Base-by-base conservation (phyloP, 495 filamentous ascomycete species). In the Choiromyces venosus region DNA sequence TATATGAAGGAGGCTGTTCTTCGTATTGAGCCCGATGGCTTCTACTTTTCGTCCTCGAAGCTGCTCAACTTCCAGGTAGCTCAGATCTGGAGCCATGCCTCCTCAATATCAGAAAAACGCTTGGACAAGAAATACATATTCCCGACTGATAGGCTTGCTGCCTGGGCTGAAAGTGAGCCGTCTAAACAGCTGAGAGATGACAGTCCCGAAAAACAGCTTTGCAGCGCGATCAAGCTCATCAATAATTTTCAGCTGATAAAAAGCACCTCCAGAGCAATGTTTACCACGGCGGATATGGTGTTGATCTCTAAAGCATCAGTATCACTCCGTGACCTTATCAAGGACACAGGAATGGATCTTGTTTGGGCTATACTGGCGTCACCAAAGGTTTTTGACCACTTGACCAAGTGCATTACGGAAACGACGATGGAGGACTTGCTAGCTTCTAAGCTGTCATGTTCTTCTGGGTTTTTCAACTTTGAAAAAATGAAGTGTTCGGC, bases 321-420 rank as follows among this genome's bases (percentile, higher is more conserved):
- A 6, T 72, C 69, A 10, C 73, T 78, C 52, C 69, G 65, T 42
- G 5, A 14, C 36, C 70, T 76, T 66, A 70, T 75, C 21, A 5
- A 6, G n/a, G 2, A 3, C 33, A 25, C 35, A 67, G 66, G 10
- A 46, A 71, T 18, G n/a, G 76, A 78, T 70, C 71, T 78, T 61
- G 37, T 74, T n/a, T 78, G 76, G 74, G 76, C 76, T 39, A 73
- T 78, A 12, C 70, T 78, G 44, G n/a, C 37, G 44, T 76, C 74
- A 37, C 71, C 71, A 4, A 4, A 56, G 2, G 68, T 78, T 66
- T 71, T 76, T 66, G 42, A 38, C 40, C 44, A 69, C 52, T 33
- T 78, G 35, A 9, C 44, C 4, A n/a, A 66, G 29, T 37, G 35
- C 5, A 71, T 78, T 70, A 21, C 38, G 69, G 1, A 36, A 61